A percentile compares a stretch with the other conserved stretches of the same genome.
Evolutionary conservation across 106 monocot genomes (phyloP).

Genomic region (Phalaenopsis equestris): DNA sequence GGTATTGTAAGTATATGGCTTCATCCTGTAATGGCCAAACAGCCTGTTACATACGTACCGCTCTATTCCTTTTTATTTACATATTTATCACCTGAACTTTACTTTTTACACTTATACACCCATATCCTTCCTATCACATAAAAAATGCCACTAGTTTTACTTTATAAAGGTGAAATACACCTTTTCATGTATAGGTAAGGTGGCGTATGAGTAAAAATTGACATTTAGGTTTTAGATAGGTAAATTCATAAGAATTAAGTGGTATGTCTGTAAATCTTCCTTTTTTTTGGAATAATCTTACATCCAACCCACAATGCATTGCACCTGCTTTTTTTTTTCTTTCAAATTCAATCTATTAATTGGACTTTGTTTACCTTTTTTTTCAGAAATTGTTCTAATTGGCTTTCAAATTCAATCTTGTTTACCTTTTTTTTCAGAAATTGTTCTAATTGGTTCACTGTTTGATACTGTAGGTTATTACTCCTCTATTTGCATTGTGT

Average conservation of each 20-base stretch:
- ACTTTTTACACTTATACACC: too few relatives aligned
- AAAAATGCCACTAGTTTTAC: too few relatives aligned
- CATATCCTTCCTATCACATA: too few relatives aligned
- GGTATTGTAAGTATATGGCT: not conserved
- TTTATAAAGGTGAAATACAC: too few relatives aligned
- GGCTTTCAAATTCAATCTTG: not conserved
- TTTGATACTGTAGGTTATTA: slow-evolving; percentile 48
- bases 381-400: not conserved
- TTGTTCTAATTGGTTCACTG: slow-evolving; percentile 3
- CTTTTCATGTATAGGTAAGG: too few relatives aligned
- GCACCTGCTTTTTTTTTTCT: not conserved
- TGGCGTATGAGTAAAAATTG: too few relatives aligned
- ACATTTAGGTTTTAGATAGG: too few relatives aligned
- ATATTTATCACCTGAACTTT: too few relatives aligned
- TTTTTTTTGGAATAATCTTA: not conserved
- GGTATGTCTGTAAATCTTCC: too few relatives aligned
- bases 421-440: not conserved
- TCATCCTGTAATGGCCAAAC: not conserved
- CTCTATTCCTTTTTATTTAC: too few relatives aligned
- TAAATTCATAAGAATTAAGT: too few relatives aligned
- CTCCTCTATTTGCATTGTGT: slow-evolving; percentile 69
- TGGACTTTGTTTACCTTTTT: not conserved
- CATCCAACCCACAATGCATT: not conserved
- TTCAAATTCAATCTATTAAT: not conserved
- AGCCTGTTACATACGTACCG: too few relatives aligned